phyloP scores from a whole-genome alignment of 768 basidiomycete species.

The Naganishia antarctica region DNA sequence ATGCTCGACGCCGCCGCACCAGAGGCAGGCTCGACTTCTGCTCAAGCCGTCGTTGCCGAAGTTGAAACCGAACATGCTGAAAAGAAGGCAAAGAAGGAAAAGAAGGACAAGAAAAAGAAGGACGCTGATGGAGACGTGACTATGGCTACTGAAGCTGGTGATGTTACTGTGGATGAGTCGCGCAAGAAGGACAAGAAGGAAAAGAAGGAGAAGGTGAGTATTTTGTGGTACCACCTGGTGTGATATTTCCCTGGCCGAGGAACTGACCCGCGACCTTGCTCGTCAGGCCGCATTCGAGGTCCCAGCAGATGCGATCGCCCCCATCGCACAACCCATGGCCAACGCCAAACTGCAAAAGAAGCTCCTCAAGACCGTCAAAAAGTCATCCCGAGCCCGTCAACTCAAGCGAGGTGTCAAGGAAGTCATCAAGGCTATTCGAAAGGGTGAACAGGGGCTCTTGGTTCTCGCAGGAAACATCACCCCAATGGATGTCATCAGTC shows the following conservation, averaged over 20 bases:
- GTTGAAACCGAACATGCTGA: slow-evolving; percentile 51
- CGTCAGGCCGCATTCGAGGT: slow-evolving; percentile 8
- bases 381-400: slow-evolving; percentile 88
- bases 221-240: too few species aligned
- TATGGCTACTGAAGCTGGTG: slow-evolving; percentile 46
- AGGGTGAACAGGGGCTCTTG: slow-evolving; percentile 92
- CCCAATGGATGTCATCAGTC: slow-evolving; percentile 96
- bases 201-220: slow-evolving; percentile 30
- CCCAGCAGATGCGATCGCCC: slow-evolving; percentile 57
- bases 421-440: slow-evolving; percentile 93
- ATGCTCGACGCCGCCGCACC: slow-evolving; percentile 36
- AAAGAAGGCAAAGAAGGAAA: slow-evolving; percentile 53
- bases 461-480: slow-evolving; percentile 95
- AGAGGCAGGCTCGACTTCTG: slow-evolving; percentile 36
- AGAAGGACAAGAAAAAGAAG: slow-evolving; percentile 42
- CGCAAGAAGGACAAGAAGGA: slow-evolving; percentile 56
- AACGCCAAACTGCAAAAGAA: slow-evolving; percentile 90
- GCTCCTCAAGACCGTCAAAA: slow-evolving; percentile 89
- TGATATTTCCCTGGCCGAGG: too few species aligned
- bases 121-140: slow-evolving; percentile 25
- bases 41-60: slow-evolving; percentile 39
- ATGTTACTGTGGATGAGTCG: slow-evolving; percentile 51
- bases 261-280: too few species aligned
- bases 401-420: slow-evolving; percentile 98
- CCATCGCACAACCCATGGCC: slow-evolving; percentile 90